phyloP scores from a whole-genome alignment of 805 yeast genomes.

The Hyphopichia homilentoma region DNA sequence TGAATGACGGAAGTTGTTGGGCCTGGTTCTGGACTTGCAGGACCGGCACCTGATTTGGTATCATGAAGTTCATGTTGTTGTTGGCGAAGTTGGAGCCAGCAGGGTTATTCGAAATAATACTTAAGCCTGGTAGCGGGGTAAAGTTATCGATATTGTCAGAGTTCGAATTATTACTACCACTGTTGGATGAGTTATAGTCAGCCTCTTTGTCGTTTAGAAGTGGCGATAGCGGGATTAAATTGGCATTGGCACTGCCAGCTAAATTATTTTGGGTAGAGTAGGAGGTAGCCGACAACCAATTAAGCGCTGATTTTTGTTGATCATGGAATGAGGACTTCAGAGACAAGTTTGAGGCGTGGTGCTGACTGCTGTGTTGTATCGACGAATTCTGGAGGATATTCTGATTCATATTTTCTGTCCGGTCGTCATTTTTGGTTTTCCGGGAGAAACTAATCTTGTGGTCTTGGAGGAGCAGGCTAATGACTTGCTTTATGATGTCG shows the following conservation, averaged over 20 bases:
- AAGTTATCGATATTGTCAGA: slow-evolving; percentile 9
- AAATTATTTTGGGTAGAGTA: slow-evolving; percentile 2
- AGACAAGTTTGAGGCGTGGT: no score
- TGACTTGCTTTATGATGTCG: slow-evolving; percentile 9
- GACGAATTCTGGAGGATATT: no score
- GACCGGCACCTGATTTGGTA: slow-evolving; percentile 15
- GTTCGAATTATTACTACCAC: slow-evolving; percentile 5
- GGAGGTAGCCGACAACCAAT: slow-evolving; percentile 6
- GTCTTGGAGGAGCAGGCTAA: slow-evolving; percentile 11
- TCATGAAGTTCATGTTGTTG: slow-evolving; percentile 7
- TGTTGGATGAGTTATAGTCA: slow-evolving; percentile 6
- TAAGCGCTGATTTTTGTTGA: slow-evolving; percentile 7
- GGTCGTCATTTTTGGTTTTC: background rate
- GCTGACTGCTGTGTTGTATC: no score
- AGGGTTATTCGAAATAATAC: slow-evolving; percentile 2
- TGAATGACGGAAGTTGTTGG: slow-evolving; percentile 34
- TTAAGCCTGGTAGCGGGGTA: slow-evolving; percentile 13
- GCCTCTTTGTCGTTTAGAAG: slow-evolving; percentile 22
- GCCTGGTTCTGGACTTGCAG: slow-evolving; percentile 24
- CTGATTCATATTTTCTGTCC: background rate
- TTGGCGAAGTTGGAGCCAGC: slow-evolving; percentile 1
- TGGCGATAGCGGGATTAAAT: slow-evolving; percentile 28
- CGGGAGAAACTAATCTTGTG: slow-evolving; percentile 4
- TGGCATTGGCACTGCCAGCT: slow-evolving; percentile 9
- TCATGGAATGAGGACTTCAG: no score